Percentiles rank a stretch among this genome's conserved stretches.
Conservation (phyloP, 2,329 filamentous ascomycete genomes). For the Ophiostoma piceae region DNA sequence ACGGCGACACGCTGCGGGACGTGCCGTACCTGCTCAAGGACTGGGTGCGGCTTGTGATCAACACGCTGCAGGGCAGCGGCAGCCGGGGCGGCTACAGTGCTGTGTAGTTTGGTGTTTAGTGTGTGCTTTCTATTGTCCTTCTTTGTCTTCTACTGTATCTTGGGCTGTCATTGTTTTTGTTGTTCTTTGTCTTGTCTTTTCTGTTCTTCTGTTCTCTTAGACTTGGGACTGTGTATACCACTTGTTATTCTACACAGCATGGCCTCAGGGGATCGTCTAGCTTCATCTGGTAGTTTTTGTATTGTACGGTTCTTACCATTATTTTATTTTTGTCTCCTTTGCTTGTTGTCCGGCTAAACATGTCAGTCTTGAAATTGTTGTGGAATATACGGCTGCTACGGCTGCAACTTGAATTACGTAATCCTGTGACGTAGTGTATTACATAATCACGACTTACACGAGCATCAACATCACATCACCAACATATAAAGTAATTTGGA, state of each 20-base stretch:
- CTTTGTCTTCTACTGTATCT: background rate
- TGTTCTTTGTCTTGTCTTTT: background rate
- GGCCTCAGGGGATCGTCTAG: background rate
- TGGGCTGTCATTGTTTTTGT: background rate
- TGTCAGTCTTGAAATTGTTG: background rate
- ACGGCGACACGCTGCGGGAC: constrained; percentile 87
- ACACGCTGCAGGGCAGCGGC: constrained; percentile 76
- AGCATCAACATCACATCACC: background rate
- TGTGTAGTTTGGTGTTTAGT: constrained; percentile 50
- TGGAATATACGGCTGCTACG: background rate
- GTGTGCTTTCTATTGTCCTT: background rate
- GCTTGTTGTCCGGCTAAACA: background rate
- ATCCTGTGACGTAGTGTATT: background rate
- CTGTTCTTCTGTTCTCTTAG: background rate
- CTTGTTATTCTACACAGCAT: constrained; percentile 9
- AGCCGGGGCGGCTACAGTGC: constrained; percentile 90
- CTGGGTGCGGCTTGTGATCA: constrained; percentile 72
- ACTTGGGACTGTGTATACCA: constrained; percentile 13
- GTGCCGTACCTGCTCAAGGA: constrained; percentile 89
- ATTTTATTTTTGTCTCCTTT: background rate
- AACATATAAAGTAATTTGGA: background rate
- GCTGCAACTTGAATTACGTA: background rate
- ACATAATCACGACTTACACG: background rate
- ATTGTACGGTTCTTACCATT: background rate
- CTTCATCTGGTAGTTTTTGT: background rate